Evolutionary conservation across 495 filamentous ascomycete genomes (phyloP).

Genomic region (Entonaema liquescens): DNA sequence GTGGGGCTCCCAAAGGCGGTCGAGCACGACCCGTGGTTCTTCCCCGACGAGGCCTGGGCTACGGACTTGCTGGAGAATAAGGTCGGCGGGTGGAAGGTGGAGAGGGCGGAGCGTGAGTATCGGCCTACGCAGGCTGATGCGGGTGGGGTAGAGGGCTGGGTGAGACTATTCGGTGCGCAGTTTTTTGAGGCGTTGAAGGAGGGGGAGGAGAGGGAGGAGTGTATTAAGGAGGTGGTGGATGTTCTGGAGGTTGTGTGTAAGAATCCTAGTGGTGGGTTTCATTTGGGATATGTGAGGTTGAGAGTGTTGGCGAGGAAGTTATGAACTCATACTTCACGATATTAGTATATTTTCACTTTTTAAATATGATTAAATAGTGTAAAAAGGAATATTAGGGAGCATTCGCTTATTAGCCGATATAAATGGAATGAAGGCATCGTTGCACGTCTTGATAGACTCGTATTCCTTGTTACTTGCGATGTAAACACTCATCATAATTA

Average conservation of each 20-base stretch:
- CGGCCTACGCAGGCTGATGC: constrained; percentile 64
- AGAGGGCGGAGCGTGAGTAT: constrained; percentile 69
- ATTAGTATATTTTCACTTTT: too few relatives aligned
- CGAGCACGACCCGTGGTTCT: constrained; percentile 74
- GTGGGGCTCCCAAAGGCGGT: constrained; percentile 58
- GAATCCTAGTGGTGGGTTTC: constrained; percentile 65
- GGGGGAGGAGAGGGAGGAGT: constrained; percentile 59
- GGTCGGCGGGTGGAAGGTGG: constrained; percentile 66
- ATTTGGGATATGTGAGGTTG: constrained; percentile 76
- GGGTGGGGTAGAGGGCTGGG: constrained; percentile 76
- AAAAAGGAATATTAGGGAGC: too few relatives aligned
- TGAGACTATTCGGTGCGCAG: constrained; percentile 68
- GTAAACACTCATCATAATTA: too few relatives aligned
- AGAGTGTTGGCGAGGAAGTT: constrained; percentile 68
- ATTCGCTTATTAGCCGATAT: not conserved
- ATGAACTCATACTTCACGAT: constrained; percentile 20
- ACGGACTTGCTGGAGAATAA: constrained; percentile 61
- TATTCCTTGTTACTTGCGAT: too few relatives aligned
- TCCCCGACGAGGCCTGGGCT: constrained; percentile 67
- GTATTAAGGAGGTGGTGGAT: constrained; percentile 63
- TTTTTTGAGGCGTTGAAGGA: constrained; percentile 62
- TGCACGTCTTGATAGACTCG: too few relatives aligned
- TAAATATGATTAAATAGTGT: too few relatives aligned
- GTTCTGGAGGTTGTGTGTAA: constrained; percentile 63
- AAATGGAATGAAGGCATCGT: not conserved